These are phyloP conservation scores for Aureobasidium mangrovei DNA, from an alignment of 2,329 filamentous ascomycete genomes.

Conservation along the genomic window DNA sequence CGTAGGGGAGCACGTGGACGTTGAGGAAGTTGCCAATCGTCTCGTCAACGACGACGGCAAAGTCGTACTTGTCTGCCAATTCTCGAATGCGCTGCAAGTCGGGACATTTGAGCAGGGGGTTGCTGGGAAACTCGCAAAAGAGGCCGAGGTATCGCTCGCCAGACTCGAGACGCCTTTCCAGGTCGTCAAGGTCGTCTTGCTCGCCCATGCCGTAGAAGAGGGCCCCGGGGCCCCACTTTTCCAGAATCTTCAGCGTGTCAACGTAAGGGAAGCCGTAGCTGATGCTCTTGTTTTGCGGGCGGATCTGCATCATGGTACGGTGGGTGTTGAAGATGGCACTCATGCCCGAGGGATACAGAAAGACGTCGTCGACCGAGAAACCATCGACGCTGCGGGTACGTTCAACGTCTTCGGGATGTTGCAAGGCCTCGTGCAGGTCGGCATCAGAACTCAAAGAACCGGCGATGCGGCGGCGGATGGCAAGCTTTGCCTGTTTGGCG, in stretches of 20 bases:
- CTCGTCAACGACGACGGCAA: conserved; percentile 87
- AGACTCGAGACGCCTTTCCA: conserved; percentile 59
- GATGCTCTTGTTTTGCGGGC: conserved; percentile 63
- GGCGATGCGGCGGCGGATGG: conserved; percentile 78
- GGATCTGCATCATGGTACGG: conserved; percentile 57
- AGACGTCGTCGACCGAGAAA: conserved; percentile 79
- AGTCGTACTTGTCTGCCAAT: conserved; percentile 75
- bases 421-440: conserved; percentile 53
- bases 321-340: conserved; percentile 90
- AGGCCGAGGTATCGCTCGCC: conserved; percentile 75
- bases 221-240: conserved; percentile 89
- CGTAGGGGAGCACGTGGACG: conserved; percentile 79
- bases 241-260: conserved; percentile 86
- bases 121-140: conserved; percentile 93
- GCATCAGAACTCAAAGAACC: conserved; percentile 69
- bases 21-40: conserved; percentile 96
- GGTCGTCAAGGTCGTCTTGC: conserved; percentile 68
- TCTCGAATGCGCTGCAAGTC: conserved; percentile 72
- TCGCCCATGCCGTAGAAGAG: conserved; percentile 80
- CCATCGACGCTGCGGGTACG: conserved; percentile 43
- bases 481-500: conserved; percentile 72
- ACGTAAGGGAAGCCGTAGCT: conserved; percentile 97
- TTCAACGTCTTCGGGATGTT: conserved; percentile 31
- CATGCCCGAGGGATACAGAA: conserved; percentile 85
- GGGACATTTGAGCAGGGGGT: conserved; percentile 78